Percentiles rank a stretch among this genome's conserved stretches.
Conservation (phyloP, 768 basidiomycete genomes). For the Cystoderma amianthinum region DNA sequence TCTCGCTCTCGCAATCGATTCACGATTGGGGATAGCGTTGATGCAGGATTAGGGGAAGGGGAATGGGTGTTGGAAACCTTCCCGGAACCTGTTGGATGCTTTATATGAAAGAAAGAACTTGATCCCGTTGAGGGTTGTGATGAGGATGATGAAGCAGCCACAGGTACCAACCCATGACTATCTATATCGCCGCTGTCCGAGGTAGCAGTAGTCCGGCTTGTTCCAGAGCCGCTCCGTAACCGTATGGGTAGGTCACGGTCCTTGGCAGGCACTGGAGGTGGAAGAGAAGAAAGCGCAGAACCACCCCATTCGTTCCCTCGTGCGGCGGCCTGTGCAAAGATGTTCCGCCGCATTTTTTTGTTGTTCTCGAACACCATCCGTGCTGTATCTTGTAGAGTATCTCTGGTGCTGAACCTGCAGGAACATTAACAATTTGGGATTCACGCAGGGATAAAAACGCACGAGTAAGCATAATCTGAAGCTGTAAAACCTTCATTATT, state of each 20-base stretch:
- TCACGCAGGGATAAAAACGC: constrained; percentile 17
- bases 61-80: constrained; percentile 27
- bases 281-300: constrained; percentile 29
- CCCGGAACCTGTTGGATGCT: constrained; percentile 19
- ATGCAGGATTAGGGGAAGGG: constrained; percentile 25
- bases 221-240: constrained; percentile 76
- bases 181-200: constrained; percentile 69
- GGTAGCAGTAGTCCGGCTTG: constrained; percentile 69
- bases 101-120: constrained; percentile 31
- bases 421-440: constrained; percentile 3
- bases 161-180: constrained; percentile 32
- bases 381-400: constrained; percentile 77
- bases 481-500: constrained; percentile 93
- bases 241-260: constrained; percentile 39
- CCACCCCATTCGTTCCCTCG: constrained; percentile 58
- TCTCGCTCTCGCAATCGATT: constrained; percentile 78
- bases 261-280: constrained; percentile 40
- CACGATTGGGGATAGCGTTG: constrained; percentile 69
- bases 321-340: constrained; percentile 68
- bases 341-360: constrained; percentile 64
- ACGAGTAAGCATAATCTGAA: constrained; percentile 91
- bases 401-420: constrained; percentile 61
- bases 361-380: constrained; percentile 74
- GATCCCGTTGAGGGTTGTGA: constrained; percentile 47
- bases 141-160: constrained; percentile 56